These are phyloP conservation scores for Mycothermus thermophilus DNA, from an alignment of 495 filamentous ascomycete species.

Conservation along the genomic window DNA sequence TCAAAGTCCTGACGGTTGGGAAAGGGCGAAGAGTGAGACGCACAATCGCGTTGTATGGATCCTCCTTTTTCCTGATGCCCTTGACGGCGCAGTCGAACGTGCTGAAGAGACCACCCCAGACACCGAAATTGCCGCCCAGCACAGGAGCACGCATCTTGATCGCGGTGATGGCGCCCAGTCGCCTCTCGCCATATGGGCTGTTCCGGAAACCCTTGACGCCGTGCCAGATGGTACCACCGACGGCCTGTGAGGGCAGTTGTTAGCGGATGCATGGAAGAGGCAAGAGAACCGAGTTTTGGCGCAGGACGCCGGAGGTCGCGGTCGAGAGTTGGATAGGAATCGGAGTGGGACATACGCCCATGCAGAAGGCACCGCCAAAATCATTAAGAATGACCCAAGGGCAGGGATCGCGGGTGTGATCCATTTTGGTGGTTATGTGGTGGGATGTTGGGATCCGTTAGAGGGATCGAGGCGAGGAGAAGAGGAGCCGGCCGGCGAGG, in stretches of 20 bases:
- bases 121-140: conserved; percentile 89
- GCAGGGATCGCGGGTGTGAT: conserved; percentile 81
- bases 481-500: too few relatives aligned
- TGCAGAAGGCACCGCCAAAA: conserved; percentile 92
- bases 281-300: not conserved
- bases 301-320: not conserved
- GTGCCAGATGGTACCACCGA: conserved; percentile 94
- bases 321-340: not conserved
- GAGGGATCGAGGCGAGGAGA: too few relatives aligned
- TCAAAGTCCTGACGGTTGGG: not conserved
- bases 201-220: conserved; percentile 94
- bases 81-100: conserved; percentile 97
- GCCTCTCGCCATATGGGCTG: conserved; percentile 75
- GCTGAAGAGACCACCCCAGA: conserved; percentile 87
- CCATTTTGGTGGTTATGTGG: conserved; percentile 35
- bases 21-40: not conserved
- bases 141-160: conserved; percentile 95
- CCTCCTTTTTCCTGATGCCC: conserved; percentile 89
- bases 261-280: not conserved
- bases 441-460: not conserved
- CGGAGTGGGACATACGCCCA: conserved; percentile 58
- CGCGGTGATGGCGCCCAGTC: conserved; percentile 90
- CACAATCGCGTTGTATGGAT: conserved; percentile 82
- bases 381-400: conserved; percentile 94
- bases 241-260: conserved; percentile 37